A percentile compares a stretch with the other conserved stretches of the same genome.
phyloP scores from a whole-genome alignment of 1,284 basidiomycete genomes.

The Trametes sp. region DNA sequence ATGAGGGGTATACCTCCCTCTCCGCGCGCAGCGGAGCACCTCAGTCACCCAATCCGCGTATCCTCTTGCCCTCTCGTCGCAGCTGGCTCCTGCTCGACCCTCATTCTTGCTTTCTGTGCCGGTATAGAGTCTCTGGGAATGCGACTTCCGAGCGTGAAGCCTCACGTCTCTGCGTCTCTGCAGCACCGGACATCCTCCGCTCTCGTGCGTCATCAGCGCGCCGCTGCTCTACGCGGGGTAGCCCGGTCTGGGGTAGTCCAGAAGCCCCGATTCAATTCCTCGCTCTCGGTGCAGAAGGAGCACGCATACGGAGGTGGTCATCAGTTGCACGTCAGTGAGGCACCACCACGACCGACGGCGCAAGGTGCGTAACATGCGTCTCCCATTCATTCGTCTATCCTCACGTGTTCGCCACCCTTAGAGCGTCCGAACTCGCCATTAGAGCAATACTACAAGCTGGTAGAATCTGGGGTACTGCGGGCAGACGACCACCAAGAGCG shows the following conservation, averaged over 20 bases:
- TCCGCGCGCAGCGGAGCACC: not conserved
- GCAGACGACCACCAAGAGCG: constrained; percentile 86
- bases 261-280: constrained; percentile 29
- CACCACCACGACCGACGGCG: not conserved
- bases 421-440: constrained; percentile 54
- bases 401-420: constrained; percentile 1
- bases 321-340: constrained; percentile 14
- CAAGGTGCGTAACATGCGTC: constrained; percentile 10
- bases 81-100: not conserved
- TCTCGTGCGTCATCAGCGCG: constrained; percentile 16
- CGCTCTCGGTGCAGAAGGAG: constrained; percentile 24
- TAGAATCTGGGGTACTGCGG: constrained; percentile 74
- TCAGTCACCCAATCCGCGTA: not conserved
- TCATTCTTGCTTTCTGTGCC: not conserved
- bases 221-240: constrained; percentile 23
- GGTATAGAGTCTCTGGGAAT: constrained; percentile 10
- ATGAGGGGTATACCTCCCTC: constrained; percentile 2
- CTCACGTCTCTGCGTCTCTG: constrained; percentile 15
- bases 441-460: constrained; percentile 78
- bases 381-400: not conserved
- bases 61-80: not conserved
- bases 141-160: constrained; percentile 25
- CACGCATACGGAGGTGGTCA: constrained; percentile 3
- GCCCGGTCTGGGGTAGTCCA: constrained; percentile 19
- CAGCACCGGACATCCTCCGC: constrained; percentile 21